These are phyloP conservation scores for Stachybotrys chlorohalonatus DNA, from an alignment of 2,329 filamentous ascomycete species.

Conservation along the genomic window DNA sequence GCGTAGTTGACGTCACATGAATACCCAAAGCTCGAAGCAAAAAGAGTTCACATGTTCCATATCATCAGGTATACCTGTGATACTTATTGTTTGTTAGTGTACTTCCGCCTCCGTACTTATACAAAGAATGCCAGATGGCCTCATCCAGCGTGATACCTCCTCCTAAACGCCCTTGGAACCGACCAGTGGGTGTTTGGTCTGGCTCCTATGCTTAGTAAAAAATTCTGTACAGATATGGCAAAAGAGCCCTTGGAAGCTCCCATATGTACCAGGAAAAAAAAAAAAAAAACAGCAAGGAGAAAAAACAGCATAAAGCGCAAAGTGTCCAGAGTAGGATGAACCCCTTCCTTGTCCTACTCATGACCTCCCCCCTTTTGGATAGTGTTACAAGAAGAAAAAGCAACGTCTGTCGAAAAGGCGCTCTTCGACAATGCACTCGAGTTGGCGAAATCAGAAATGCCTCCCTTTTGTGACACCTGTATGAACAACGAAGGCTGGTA, in stretches of 20 bases:
- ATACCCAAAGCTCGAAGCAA: too few species aligned
- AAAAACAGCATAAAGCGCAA: neutral
- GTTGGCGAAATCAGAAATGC: neutral
- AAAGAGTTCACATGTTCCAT: neutral
- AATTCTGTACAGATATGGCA: neutral
- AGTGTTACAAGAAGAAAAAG: neutral
- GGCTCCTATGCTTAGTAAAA: neutral
- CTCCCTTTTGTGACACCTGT: too few species aligned
- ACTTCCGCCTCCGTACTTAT: neutral
- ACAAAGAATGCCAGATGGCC: neutral
- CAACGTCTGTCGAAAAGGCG: neutral
- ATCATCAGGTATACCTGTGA: neutral
- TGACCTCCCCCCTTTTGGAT: neutral
- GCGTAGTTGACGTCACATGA: too few species aligned
- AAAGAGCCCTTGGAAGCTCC: neutral
- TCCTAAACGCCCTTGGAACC: neutral
- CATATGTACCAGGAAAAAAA: neutral
- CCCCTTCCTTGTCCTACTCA: neutral
- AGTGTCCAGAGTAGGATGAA: too few species aligned
- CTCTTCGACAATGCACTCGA: neutral
- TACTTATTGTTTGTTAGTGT: conserved; percentile 3
- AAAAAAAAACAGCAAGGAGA: neutral
- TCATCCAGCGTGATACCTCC: neutral
- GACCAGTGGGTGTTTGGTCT: too few species aligned
- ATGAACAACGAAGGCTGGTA: too few species aligned